Evolutionary conservation across 352 stramenopile species (phyloP), one percentile per base, ranked within the genome.

Genomic region (Lagenidium sp.): DNA sequence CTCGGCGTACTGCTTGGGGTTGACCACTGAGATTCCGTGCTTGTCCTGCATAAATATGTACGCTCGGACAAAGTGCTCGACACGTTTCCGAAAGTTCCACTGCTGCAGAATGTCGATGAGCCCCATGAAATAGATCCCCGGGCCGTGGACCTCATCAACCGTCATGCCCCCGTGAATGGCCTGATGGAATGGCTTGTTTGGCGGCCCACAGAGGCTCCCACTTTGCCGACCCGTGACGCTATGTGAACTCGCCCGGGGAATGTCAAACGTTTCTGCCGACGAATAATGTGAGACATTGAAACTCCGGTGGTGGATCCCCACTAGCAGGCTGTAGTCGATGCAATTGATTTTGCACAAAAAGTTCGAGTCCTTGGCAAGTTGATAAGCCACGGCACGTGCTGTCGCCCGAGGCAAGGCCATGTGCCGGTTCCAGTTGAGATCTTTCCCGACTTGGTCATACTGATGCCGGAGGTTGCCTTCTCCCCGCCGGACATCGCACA

Each of bases 51-150:
- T 45, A 12, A 84, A 41, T 4, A 91, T 30, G 43, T 85, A 87
- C 4, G 82, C 73, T 23, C 76, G 73, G 13, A 88, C 42, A 48
- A 88, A 86, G 40, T 88, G 71, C 58, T 98, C 91, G 7, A 94
- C 47, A 20, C 85, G 69, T 48, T 98, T 98, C 22, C 87, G 67
- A 0, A 92, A 67, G 47, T 96, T 97, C 79, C 93, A 98, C 51
- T 96, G 85, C 55, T 97, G 89, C 11, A 98, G 67, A 50, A 98
- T 97, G 51, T 98, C 91, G 58, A 98, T 97, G 21, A 98, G 72
- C 1, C 92, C 92, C 62, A 97, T 90, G 58, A 92, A 98, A 60
- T 96, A 97, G 16, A 97, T 72, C 11, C 94, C 94, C 13, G 85
- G 86, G 10, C 90, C 85, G 41, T 92, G 85, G 30, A 96, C 85